Conservation (phyloP, 1,139 yeast species). For the Torulaspora globosa region DNA sequence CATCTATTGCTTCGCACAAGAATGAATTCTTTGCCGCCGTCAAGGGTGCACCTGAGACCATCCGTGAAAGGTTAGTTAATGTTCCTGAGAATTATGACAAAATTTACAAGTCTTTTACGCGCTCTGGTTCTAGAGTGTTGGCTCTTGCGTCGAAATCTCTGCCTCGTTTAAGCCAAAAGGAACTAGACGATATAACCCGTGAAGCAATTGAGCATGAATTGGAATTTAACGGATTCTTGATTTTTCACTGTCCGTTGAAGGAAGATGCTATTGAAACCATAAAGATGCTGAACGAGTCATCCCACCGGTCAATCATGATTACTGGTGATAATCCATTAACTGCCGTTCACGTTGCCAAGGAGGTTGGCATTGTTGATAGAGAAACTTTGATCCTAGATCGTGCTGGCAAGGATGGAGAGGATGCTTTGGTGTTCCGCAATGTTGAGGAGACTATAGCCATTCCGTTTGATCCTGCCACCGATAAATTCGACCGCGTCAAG, state of each 20-base stretch:
- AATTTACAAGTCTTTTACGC: constrained; percentile 82
- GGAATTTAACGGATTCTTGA: constrained; percentile 85
- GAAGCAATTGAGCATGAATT: constrained; percentile 71
- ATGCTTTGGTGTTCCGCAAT: constrained; percentile 77
- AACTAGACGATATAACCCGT: constrained; percentile 59
- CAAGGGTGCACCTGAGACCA: constrained; percentile 99
- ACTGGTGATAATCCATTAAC: constrained; percentile 99
- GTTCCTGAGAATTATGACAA: constrained; percentile 82
- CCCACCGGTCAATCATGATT: constrained; percentile 94
- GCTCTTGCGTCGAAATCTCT: constrained; percentile 84
- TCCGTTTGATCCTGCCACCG: constrained; percentile 58
- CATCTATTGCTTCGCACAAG: constrained; percentile 72
- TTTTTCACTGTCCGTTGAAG: constrained; percentile 96
- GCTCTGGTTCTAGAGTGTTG: constrained; percentile 93
- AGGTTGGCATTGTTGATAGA: constrained; percentile 79
- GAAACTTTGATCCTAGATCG: constrained; percentile 84
- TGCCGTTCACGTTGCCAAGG: constrained; percentile 96
- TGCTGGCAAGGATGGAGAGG: constrained; percentile 59
- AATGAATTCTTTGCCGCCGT: constrained; percentile 73
- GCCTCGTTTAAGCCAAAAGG: constrained; percentile 49
- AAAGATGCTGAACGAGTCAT: constrained; percentile 87
- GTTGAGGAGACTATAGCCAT: constrained; percentile 70
- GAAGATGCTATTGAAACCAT: constrained; percentile 88
- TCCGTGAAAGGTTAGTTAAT: constrained; percentile 65
- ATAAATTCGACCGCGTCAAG: constrained; percentile 50